A percentile compares a stretch with the other conserved stretches of the same genome.
Conservation (phyloP, 805 yeast genomes). For the Starmera amethionina region DNA sequence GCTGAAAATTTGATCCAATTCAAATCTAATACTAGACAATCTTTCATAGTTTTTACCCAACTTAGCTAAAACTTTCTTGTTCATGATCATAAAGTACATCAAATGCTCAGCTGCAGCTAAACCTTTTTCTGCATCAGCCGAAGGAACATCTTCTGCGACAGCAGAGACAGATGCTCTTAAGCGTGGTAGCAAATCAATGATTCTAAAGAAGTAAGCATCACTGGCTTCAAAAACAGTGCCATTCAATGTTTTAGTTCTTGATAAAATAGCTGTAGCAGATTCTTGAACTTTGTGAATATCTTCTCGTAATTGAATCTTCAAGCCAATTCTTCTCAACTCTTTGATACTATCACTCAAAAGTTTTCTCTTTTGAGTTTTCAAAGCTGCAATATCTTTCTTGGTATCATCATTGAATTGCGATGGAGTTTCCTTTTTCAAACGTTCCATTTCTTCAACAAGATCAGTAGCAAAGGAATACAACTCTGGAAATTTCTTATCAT, state of each 20-base stretch:
- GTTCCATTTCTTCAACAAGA: slow-evolving; percentile 45
- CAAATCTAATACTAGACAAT: slow-evolving; percentile 11
- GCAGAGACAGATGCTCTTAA: slow-evolving; percentile 54
- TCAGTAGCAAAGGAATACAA: slow-evolving; percentile 47
- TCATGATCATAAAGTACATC: slow-evolving; percentile 44
- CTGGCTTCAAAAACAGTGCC: slow-evolving; percentile 33
- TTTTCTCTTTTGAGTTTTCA: slow-evolving; percentile 75
- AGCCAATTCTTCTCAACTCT: slow-evolving; percentile 68
- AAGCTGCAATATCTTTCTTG: slow-evolving; percentile 57
- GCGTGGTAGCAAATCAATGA: slow-evolving; percentile 74
- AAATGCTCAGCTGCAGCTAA: slow-evolving; percentile 69
- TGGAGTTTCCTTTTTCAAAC: slow-evolving; percentile 74
- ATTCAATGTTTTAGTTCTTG: slow-evolving; percentile 38
- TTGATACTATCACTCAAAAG: slow-evolving; percentile 67
- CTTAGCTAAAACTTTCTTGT: slow-evolving; percentile 36
- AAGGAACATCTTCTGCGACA: slow-evolving; percentile 67
- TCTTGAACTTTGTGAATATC: slow-evolving; percentile 57
- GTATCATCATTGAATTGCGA: slow-evolving; percentile 55
- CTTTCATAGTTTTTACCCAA: slow-evolving; percentile 13
- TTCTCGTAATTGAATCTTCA: slow-evolving; percentile 53
- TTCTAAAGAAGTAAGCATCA: slow-evolving; percentile 48
- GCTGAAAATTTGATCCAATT: slow-evolving; percentile 14
- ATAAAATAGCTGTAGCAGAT: slow-evolving; percentile 52
- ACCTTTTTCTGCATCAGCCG: slow-evolving; percentile 63
- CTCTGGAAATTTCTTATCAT: slow-evolving; percentile 31